These are phyloP conservation scores for Saccharomyces kudriavzevii DNA, from an alignment of 805 yeast species.

Conservation along the genomic window DNA sequence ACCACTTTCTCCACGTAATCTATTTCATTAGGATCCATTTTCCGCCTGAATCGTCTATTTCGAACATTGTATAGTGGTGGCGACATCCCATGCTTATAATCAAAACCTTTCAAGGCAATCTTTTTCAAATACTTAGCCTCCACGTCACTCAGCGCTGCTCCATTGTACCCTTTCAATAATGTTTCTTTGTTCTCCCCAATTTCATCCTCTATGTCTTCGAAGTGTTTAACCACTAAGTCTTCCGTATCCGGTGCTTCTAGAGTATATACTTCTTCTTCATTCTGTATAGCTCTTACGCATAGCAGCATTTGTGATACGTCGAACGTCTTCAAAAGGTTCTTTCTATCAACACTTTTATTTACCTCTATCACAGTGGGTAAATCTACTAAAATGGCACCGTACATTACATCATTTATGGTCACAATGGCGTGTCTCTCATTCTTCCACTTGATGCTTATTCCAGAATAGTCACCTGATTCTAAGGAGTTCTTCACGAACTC, in stretches of 20 bases:
- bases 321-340: constrained; percentile 77
- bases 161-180: constrained; percentile 18
- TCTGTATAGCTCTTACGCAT: constrained; percentile 49
- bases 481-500: constrained; percentile 70
- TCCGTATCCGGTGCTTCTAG: constrained; percentile 37
- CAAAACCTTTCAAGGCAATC: constrained; percentile 22
- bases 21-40: constrained; percentile 60
- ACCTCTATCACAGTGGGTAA: constrained; percentile 83
- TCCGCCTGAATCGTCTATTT: constrained; percentile 62
- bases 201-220: constrained; percentile 23
- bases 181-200: constrained; percentile 18
- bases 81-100: constrained; percentile 69
- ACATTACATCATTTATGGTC: constrained; percentile 56
- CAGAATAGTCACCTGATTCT: constrained; percentile 67
- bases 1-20: constrained; percentile 74
- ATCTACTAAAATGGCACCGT: constrained; percentile 80
- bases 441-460: constrained; percentile 71
- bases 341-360: constrained; percentile 76
- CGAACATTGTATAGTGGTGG: constrained; percentile 70
- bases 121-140: constrained; percentile 20
- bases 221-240: constrained; percentile 31
- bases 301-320: constrained; percentile 82
- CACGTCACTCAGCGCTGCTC: constrained; percentile 24
- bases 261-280: constrained; percentile 41
- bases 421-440: constrained; percentile 75